Evolutionary conservation across 176 grass and related monocot species (phyloP), one percentile per base, ranked within the genome.

Genomic region (Alopecurus myosuroides): DNA sequence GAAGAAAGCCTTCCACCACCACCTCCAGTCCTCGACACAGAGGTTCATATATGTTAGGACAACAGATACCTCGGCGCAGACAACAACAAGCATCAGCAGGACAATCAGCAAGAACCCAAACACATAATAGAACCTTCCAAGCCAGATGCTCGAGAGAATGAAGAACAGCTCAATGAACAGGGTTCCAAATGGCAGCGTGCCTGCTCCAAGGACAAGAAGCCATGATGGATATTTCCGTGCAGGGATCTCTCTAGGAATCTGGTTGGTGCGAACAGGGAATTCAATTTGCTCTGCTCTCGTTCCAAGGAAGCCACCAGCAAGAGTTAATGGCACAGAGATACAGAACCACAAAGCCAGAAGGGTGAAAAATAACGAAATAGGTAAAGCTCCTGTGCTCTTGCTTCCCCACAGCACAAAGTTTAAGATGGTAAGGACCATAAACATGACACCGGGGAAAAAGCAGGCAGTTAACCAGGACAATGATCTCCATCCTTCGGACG

Each of bases 1-100:
- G 33, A 93, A 93, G 79, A 97, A 97, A 35, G 91, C 86, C 76
- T 93, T 97, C 94, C 91, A 93, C 94, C 94, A 97, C 94, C 94
- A 97, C 78, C 81, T 93, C 91, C 91, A 97, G 80, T 97, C 87
- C 91, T 97, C 91, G 51, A 88, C 94, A 8, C 94, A 97, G 11
- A 97, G 91, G 46, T 93, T 88, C 89, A 91, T 91, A 74, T 97
- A 93, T 12, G 94, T 97, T 30, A 97, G 82, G 41, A 97, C 94
- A 34, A 97, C 84, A 2, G 94, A 91, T 4, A 97, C 94, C 71
- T 97, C 91, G 5, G 91, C 87, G 0, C 94, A 97, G 72, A 97
- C 91, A 30, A 85, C 39, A 2, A 97, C 84, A 34, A 97, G 91
- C 84, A 97, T 80, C 10, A 93, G 45, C 25, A 93, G 42, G 60